A percentile compares a stretch with the other conserved stretches of the same genome.
phyloP scores from a whole-genome alignment of 2,329 filamentous ascomycete genomes.

The Cucurbitaria berberidis region DNA sequence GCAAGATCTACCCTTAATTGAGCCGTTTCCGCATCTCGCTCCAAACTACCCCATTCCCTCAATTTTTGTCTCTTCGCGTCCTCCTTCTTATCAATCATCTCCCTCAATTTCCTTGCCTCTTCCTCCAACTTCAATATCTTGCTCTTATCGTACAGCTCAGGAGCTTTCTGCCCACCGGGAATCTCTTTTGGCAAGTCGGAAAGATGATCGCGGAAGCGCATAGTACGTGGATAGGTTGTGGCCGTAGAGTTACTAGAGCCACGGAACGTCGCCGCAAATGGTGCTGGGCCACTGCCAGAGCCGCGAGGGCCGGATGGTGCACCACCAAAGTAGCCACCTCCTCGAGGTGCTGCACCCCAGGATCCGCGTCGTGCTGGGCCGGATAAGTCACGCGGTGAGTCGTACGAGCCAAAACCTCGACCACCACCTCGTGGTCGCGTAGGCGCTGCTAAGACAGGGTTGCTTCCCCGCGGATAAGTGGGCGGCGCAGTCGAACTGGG shows the following conservation, averaged over 20 bases:
- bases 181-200: conserved; percentile 53
- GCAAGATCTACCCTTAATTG: conserved; percentile 55
- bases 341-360: conserved; percentile 41
- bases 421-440: conserved; percentile 50
- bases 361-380: conserved; percentile 45
- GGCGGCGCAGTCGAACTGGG: conserved; percentile 42
- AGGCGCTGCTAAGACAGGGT: conserved; percentile 49
- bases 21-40: conserved; percentile 53
- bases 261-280: conserved; percentile 48
- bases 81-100: conserved; percentile 56
- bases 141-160: conserved; percentile 51
- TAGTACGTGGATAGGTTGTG: conserved; percentile 55
- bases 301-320: conserved; percentile 46
- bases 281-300: conserved; percentile 30
- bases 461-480: conserved; percentile 42
- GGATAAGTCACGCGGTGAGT: conserved; percentile 45
- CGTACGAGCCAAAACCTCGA: conserved; percentile 48
- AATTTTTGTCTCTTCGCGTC: conserved; percentile 50
- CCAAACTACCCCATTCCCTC: conserved; percentile 55
- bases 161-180: conserved; percentile 53
- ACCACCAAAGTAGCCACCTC: conserved; percentile 36
- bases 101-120: conserved; percentile 53
- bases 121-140: conserved; percentile 55
- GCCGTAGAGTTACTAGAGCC: conserved; percentile 52
- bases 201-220: conserved; percentile 54